These are phyloP conservation scores for Phytopythium sindhum DNA, from an alignment of 352 stramenopile genomes.

Conservation along the genomic window DNA sequence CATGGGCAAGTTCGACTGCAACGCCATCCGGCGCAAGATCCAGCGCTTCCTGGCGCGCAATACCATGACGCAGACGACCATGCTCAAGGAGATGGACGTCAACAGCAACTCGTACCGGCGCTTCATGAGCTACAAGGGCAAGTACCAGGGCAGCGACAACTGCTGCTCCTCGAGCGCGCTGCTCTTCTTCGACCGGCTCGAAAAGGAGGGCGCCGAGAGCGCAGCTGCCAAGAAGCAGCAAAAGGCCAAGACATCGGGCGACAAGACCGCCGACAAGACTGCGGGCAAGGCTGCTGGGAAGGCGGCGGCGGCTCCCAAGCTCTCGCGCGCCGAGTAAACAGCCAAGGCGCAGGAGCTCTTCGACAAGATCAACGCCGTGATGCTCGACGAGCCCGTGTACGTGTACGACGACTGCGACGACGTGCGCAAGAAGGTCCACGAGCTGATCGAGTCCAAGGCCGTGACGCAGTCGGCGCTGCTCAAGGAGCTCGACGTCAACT, in stretches of 20 bases:
- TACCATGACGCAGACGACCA: slow-evolving; percentile 49
- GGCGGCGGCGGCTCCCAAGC: slow-evolving; percentile 1
- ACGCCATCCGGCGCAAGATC: slow-evolving; percentile 44
- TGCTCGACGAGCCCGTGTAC: slow-evolving; percentile 32
- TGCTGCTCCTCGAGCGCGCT: slow-evolving; percentile 31
- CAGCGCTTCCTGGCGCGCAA: slow-evolving; percentile 45
- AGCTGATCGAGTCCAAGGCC: slow-evolving; percentile 29
- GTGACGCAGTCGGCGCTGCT: slow-evolving; percentile 41
- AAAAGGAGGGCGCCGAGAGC: slow-evolving; percentile 16
- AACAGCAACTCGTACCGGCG: slow-evolving; percentile 50
- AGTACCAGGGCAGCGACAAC: slow-evolving; percentile 35
- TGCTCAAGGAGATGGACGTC: slow-evolving; percentile 29
- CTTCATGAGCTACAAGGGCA: slow-evolving; percentile 55
- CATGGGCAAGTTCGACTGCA: slow-evolving; percentile 34
- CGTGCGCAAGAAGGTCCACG: slow-evolving; percentile 46
- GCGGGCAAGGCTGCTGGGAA: background rate
- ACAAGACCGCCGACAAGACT: background rate
- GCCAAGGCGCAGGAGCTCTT: slow-evolving; percentile 29
- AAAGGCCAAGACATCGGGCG: background rate
- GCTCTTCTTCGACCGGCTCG: slow-evolving; percentile 41
- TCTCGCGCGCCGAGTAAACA: slow-evolving; percentile 24
- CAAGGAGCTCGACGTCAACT: slow-evolving; percentile 34
- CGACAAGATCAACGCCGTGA: slow-evolving; percentile 30
- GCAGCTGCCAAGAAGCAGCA: slow-evolving; percentile 13
- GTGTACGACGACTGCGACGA: slow-evolving; percentile 60